A percentile compares a stretch with the other conserved stretches of the same genome.
phyloP scores from a whole-genome alignment of 352 stramenopile genomes.

The Halophytophthora polymorphica region DNA sequence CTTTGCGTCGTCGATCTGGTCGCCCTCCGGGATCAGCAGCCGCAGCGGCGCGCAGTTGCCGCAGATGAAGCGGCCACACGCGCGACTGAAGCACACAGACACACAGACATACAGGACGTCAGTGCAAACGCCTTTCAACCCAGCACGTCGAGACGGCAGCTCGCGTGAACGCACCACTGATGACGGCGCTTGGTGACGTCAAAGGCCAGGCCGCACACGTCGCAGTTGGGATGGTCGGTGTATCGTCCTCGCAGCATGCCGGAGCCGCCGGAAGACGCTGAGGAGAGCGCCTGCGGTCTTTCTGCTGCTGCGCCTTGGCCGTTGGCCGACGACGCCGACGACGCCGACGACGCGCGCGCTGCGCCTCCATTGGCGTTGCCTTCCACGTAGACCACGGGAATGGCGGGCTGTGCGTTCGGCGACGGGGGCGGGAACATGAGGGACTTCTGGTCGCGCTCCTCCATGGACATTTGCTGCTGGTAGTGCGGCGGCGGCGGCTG shows the following conservation, averaged over 20 bases:
- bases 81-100: constrained; percentile 26
- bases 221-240: constrained; percentile 60
- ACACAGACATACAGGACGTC: constrained; percentile 1
- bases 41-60: constrained; percentile 53
- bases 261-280: constrained; percentile 9
- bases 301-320: constrained; percentile 1
- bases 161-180: constrained; percentile 36
- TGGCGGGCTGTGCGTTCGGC: constrained; percentile 7
- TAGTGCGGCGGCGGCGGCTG: constrained; percentile 16
- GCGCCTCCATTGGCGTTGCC: constrained; percentile 4
- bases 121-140: constrained; percentile 3
- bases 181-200: constrained; percentile 62
- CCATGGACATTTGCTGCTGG: constrained; percentile 25
- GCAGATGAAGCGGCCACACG: constrained; percentile 53
- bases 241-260: constrained; percentile 48
- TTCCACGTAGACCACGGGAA: constrained; percentile 31
- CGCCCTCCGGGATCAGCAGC: constrained; percentile 51
- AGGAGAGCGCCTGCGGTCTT: neutral
- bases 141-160: neutral
- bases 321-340: constrained; percentile 9
- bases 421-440: constrained; percentile 19
- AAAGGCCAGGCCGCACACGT: constrained; percentile 56
- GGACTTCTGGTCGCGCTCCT: constrained; percentile 26
- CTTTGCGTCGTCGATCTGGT: constrained; percentile 43
- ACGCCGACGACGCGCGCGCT: constrained; percentile 11